phyloP scores from a whole-genome alignment of 306 rosid genomes.

The Fagus sylvatica region DNA sequence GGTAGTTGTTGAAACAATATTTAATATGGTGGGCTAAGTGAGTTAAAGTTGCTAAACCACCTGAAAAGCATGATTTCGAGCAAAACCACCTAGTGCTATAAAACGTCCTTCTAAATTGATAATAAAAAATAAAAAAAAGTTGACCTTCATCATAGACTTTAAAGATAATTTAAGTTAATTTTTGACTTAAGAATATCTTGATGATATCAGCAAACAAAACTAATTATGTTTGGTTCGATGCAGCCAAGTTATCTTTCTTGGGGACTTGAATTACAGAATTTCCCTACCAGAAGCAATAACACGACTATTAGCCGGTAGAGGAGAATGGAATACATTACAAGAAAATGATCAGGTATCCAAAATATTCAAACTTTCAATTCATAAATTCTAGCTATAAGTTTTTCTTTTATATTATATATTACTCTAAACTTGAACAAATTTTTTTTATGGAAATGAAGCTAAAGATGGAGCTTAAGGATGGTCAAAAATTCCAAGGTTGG shows the following conservation, averaged over 20 bases:
- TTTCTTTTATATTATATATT: neutral
- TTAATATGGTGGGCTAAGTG: conserved; percentile 14
- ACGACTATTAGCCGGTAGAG: conserved; percentile 50
- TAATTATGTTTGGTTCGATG: conserved; percentile 26
- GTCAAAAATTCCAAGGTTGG: conserved; percentile 70
- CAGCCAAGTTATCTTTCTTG: conserved; percentile 78
- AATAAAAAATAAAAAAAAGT: neutral
- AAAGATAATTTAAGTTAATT: neutral
- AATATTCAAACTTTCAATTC: neutral
- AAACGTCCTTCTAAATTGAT: neutral
- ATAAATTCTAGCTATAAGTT: neutral
- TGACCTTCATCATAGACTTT: conserved; percentile 21
- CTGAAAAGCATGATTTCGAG: conserved; percentile 14
- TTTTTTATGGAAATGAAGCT: conserved; percentile 54
- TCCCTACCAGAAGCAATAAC: conserved; percentile 74
- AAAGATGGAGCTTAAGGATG: conserved; percentile 56
- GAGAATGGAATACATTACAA: conserved; percentile 62
- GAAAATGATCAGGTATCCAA: conserved; percentile 75
- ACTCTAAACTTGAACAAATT: neutral
- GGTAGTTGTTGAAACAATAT: conserved; percentile 15
- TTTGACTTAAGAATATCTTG: neutral
- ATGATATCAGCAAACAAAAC: conserved; percentile 6
- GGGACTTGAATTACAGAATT: conserved; percentile 86
- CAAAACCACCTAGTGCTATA: conserved; percentile 23
- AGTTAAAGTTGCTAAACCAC: conserved; percentile 24